A percentile compares a stretch with the other conserved stretches of the same genome.
Evolutionary conservation across 768 basidiomycete species (phyloP).

Genomic region (Russula sp.): DNA sequence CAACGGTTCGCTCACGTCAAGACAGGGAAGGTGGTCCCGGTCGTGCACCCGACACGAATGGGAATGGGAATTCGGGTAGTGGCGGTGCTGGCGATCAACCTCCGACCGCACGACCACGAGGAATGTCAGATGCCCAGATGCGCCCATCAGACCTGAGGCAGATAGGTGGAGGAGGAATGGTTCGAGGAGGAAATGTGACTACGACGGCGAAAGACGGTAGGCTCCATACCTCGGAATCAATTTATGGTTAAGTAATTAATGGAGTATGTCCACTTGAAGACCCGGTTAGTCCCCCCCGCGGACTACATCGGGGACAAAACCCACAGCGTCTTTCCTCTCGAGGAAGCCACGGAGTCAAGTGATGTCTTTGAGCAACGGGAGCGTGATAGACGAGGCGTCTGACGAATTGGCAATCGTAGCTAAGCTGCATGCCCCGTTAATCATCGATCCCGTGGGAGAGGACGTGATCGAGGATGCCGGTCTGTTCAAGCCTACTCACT

Average conservation of each 20-base stretch:
- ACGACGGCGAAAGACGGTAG: conserved; percentile 29
- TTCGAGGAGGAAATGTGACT: conserved; percentile 26
- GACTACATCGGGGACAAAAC: conserved; percentile 10
- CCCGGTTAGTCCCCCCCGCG: conserved; percentile 13
- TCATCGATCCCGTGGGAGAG: neutral
- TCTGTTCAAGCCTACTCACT: neutral
- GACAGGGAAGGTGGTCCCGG: conserved; percentile 43
- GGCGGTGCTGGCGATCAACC: conserved; percentile 42
- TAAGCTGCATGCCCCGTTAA: conserved; percentile 20
- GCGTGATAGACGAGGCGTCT: conserved; percentile 16
- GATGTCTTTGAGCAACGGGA: neutral
- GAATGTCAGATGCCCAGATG: conserved; percentile 66
- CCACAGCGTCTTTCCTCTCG: conserved; percentile 10
- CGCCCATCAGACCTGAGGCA: conserved; percentile 29
- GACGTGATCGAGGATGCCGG: neutral
- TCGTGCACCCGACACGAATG: conserved; percentile 27
- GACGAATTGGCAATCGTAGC: conserved; percentile 21
- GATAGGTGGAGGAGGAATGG: conserved; percentile 19
- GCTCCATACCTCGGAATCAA: conserved; percentile 27
- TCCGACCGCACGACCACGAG: conserved; percentile 52
- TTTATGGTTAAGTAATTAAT: conserved; percentile 28
- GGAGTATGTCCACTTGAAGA: conserved; percentile 22
- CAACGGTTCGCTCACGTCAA: conserved; percentile 51
- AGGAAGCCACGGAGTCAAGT: conserved; percentile 17
- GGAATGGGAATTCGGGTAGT: conserved; percentile 34